Conservation (phyloP, 306 rosid species). For the Medicago ruthenica region DNA sequence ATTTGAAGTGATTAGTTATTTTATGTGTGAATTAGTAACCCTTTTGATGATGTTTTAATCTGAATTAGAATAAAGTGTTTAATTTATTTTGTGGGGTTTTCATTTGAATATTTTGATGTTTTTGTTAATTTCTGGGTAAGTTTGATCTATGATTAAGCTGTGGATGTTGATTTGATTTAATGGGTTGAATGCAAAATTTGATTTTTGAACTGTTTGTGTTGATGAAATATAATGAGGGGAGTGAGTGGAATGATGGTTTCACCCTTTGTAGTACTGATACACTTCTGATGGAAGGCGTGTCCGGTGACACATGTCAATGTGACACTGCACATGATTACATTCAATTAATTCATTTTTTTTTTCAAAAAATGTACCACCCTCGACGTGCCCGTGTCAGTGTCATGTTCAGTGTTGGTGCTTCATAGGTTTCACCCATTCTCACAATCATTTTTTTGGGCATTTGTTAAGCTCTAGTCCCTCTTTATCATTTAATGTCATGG, state of each 20-base stretch:
- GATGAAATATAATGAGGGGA: slow-evolving; percentile 9
- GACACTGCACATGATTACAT: too few relatives aligned
- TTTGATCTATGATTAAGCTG: not conserved
- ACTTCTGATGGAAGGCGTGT: too few relatives aligned
- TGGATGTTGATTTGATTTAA: slow-evolving; percentile 29
- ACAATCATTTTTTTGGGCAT: not conserved
- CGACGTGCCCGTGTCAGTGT: too few relatives aligned
- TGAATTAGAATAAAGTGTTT: not conserved
- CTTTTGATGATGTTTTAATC: not conserved
- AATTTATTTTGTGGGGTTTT: slow-evolving; percentile 7
- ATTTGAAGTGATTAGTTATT: slow-evolving; percentile 3
- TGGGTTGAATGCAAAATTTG: slow-evolving; percentile 17
- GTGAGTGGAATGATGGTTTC: not conserved
- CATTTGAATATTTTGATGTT: slow-evolving; percentile 2
- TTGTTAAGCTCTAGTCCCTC: not conserved
- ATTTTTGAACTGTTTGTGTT: slow-evolving; percentile 12
- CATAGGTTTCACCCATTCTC: not conserved
- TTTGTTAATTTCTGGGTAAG: not conserved
- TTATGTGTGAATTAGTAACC: not conserved
- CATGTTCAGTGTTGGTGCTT: too few relatives aligned
- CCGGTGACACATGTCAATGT: too few relatives aligned
- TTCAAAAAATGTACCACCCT: too few relatives aligned
- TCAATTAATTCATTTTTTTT: too few relatives aligned
- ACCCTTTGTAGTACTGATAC: too few relatives aligned
- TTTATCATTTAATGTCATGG: too few relatives aligned